Base-by-base conservation (phyloP, 352 stramenopile species). In the Globisporangium mamillatum region DNA sequence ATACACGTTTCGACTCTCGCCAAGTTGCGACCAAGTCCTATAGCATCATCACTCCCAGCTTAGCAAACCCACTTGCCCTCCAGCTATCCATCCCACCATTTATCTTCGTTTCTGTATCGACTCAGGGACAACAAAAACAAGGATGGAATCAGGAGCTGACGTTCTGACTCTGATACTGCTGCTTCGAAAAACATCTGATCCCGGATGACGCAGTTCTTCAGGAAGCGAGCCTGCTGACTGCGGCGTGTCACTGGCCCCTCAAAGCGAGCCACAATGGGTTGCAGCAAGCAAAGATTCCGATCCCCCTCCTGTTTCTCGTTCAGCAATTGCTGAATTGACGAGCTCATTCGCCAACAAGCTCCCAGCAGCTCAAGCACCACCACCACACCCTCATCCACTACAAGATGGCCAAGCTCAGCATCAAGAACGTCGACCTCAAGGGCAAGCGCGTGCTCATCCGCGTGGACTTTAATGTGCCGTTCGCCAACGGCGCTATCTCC, bases 381-480 rank as follows among this genome's bases (percentile, higher is more conserved):
- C 14, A 34, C 64, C 18, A 38, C 3, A 18, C 3, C 12, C 36
- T 5, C 38, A 46, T 48, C 16, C 44, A 44, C 3, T 16, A 20
- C 4, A 52, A 52, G 44, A 95, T 95, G 88, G 74, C 84, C 62
- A 96, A 96, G 75, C 80, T 94, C 69, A 94, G 84, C 75, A 88
- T 99, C 72, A 88, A 96, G 73, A 95, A 98, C 73, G 89, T 95
- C 60, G 93, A 98, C 75, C 84, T 98, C 66, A 95, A 97, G 80
- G 96, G 91, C 84, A 98, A 99, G 88, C 98, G 97, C 79, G 97
- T 99, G 67, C 90, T 99, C 65, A 97, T 99, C 67, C 94, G 98
- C 75, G 98, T 98, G 68, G 98, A 99, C 88, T 98, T 99, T 71
- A 99, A 99, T 80, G 98, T 99, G 50, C 98, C 98, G 18, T 98